These are phyloP conservation scores for Dimargaris cristalligena DNA, from an alignment of 192 early-diverging fungal genomes.

Conservation along the genomic window DNA sequence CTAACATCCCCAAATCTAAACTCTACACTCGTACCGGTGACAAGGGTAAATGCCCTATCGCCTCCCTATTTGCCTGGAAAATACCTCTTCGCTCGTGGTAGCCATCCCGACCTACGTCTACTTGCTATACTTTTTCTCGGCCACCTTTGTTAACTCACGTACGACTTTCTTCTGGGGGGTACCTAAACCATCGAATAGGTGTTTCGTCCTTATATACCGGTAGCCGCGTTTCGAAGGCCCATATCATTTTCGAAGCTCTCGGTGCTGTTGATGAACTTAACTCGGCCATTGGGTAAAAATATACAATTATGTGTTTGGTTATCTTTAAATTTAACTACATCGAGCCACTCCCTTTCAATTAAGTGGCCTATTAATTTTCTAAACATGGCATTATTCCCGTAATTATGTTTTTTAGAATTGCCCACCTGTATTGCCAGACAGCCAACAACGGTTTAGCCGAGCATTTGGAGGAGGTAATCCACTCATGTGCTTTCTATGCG, in stretches of 20 bases:
- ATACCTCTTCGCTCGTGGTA: no score
- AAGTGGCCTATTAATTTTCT: no score
- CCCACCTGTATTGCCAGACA: slow-evolving; percentile 8
- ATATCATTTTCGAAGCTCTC: slow-evolving; percentile 9
- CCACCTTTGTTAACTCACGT: no score
- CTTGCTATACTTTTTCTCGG: no score
- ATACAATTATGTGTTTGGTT: no score
- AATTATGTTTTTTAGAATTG: background rate
- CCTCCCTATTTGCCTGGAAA: no score
- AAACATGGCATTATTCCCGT: background rate
- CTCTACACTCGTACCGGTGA: slow-evolving; percentile 13
- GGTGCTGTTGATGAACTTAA: slow-evolving; percentile 11
- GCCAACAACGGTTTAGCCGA: slow-evolving; percentile 5
- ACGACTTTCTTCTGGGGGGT: no score
- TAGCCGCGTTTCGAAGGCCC: slow-evolving; percentile 1
- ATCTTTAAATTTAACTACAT: no score
- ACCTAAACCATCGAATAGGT: background rate
- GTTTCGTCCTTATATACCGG: slow-evolving; percentile 9
- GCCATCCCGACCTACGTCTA: no score
- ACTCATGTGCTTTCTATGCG: background rate
- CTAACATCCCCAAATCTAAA: slow-evolving; percentile 8
- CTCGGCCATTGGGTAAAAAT: slow-evolving; percentile 8
- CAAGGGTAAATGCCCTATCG: slow-evolving; percentile 9
- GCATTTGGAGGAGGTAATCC: slow-evolving; percentile 3
- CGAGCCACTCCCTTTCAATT: no score